Percentiles rank a stretch among this genome's conserved stretches.
Evolutionary conservation across 2,329 filamentous ascomycete genomes (phyloP).

Genomic region (Dothiorella sarmentorum): DNA sequence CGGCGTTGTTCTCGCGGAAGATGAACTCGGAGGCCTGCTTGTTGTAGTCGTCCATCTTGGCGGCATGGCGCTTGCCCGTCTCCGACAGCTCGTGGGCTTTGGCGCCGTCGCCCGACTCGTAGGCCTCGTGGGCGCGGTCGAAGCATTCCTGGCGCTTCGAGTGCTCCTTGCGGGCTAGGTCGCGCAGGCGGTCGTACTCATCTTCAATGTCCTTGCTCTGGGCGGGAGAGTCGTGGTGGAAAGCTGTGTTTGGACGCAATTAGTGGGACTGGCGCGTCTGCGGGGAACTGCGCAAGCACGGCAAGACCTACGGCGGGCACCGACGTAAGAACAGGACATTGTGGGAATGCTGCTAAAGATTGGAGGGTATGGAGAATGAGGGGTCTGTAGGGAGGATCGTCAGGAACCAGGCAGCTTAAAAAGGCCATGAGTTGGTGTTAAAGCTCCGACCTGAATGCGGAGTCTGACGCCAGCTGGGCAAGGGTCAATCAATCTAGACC

Average conservation of each 20-base stretch:
- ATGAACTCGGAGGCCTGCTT: slow-evolving; percentile 89
- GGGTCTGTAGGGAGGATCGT: not conserved
- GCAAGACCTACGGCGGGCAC: not conserved
- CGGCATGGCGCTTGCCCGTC: slow-evolving; percentile 79
- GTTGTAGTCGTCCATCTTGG: slow-evolving; percentile 84
- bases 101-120: slow-evolving; percentile 76
- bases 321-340: slow-evolving; percentile 4
- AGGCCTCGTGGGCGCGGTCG: slow-evolving; percentile 67
- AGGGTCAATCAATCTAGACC: not conserved
- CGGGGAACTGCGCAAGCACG: not conserved
- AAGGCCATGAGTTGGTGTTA: not conserved
- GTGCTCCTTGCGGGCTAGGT: slow-evolving; percentile 76
- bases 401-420: no score
- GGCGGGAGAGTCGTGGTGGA: slow-evolving; percentile 60
- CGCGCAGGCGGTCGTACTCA: slow-evolving; percentile 89
- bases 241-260: slow-evolving; percentile 53
- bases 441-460: slow-evolving; percentile 1
- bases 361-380: not conserved
- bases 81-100: slow-evolving; percentile 79
- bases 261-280: not conserved
- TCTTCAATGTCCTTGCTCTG: slow-evolving; percentile 58
- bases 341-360: no score
- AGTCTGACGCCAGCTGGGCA: slow-evolving; percentile 1
- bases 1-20: slow-evolving; percentile 89
- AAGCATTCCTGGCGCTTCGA: slow-evolving; percentile 75